phyloP scores from a whole-genome alignment of 2,329 filamentous ascomycete species.

The Trichophyton benhamiae region DNA sequence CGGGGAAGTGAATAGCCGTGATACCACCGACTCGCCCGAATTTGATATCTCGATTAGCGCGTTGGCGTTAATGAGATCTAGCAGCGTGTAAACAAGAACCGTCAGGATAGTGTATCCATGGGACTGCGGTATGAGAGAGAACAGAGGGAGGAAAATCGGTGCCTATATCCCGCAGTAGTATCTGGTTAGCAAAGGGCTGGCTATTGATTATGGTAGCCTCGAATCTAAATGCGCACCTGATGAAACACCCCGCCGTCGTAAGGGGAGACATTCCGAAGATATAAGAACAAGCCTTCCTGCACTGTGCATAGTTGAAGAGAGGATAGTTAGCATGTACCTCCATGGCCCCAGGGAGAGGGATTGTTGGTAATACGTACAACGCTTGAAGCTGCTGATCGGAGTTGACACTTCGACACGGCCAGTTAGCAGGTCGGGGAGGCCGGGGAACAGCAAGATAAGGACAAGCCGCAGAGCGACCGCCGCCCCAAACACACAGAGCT shows the following conservation, averaged over 20 bases:
- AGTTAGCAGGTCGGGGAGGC: conserved; percentile 70
- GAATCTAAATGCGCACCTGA: conserved; percentile 36
- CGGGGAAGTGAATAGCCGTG: conserved; percentile 64
- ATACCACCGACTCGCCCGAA: conserved; percentile 64
- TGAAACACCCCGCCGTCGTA: conserved; percentile 85
- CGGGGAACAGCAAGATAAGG: conserved; percentile 69
- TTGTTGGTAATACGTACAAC: conserved; percentile 48
- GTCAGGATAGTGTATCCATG: conserved; percentile 58
- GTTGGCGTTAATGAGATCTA: conserved; percentile 73
- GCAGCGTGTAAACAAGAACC: conserved; percentile 62
- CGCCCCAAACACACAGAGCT: conserved; percentile 56
- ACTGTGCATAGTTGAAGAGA: conserved; percentile 41
- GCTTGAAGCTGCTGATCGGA: conserved; percentile 94
- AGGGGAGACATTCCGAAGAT: conserved; percentile 89
- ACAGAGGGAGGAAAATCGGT: conserved; percentile 79
- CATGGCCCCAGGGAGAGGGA: conserved; percentile 1
- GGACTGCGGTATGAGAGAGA: conserved; percentile 70
- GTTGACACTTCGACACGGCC: conserved; percentile 93
- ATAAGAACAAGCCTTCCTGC: conserved; percentile 91
- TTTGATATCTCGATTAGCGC: conserved; percentile 68
- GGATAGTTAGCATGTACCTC: conserved; percentile 8
- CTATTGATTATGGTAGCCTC: not conserved
- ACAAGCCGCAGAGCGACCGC: conserved; percentile 68
- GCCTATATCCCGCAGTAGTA: conserved; percentile 40
- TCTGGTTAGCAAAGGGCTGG: not conserved